These are phyloP conservation scores for Paramecium primaurelia DNA, from an alignment of 73 alveolate species.

Conservation along the genomic window DNA sequence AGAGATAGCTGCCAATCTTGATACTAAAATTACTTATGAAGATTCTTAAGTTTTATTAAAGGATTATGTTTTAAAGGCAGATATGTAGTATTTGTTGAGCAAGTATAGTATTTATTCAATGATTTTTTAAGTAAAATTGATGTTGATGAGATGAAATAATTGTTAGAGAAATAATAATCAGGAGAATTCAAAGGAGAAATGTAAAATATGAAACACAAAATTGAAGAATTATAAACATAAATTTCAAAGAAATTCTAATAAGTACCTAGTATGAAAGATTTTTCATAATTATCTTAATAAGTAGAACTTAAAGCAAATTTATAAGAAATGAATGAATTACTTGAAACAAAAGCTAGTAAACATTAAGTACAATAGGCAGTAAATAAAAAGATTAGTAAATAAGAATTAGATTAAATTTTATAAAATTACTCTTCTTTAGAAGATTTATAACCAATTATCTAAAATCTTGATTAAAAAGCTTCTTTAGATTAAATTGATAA, in stretches of 20 bases:
- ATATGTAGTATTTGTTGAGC: slow-evolving; percentile 55
- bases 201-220: not conserved
- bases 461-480: slow-evolving; percentile 25
- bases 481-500: slow-evolving; percentile 19
- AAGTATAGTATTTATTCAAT: not conserved
- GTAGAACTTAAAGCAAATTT: slow-evolving; percentile 28
- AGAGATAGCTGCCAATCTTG: slow-evolving; percentile 88
- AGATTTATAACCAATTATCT: slow-evolving; percentile 1
- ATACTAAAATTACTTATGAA: slow-evolving; percentile 87
- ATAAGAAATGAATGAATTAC: slow-evolving; percentile 37
- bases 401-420: slow-evolving; percentile 20
- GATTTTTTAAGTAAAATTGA: not conserved
- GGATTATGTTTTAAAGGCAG: slow-evolving; percentile 86
- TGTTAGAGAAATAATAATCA: slow-evolving; percentile 9
- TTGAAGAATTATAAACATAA: not conserved
- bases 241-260: not conserved
- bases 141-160: slow-evolving; percentile 10
- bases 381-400: slow-evolving; percentile 23
- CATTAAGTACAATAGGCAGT: slow-evolving; percentile 42
- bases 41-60: slow-evolving; percentile 82
- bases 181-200: slow-evolving; percentile 30
- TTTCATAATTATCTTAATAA: not conserved
- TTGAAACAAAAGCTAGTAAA: slow-evolving; percentile 44
- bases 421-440: slow-evolving; percentile 16
- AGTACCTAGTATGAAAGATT: slow-evolving; percentile 34